phyloP scores from a whole-genome alignment of 2,329 filamentous ascomycete species.

The Daldinia eschscholtzii region DNA sequence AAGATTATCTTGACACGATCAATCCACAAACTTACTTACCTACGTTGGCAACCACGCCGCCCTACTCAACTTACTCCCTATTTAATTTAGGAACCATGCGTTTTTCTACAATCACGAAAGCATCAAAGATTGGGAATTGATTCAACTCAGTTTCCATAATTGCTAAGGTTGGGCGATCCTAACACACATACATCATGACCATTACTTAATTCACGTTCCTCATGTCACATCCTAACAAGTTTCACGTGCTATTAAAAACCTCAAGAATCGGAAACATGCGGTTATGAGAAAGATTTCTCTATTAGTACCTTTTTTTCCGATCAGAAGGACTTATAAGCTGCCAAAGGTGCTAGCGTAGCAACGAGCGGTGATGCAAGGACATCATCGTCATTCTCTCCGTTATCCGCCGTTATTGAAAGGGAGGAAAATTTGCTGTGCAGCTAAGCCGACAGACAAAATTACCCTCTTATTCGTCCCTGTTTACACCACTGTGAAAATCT shows the following conservation, averaged over 20 bases:
- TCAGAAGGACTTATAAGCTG: slow-evolving; percentile 21
- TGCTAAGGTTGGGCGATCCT: not conserved
- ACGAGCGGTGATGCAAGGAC: slow-evolving; percentile 25
- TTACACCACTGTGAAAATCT: slow-evolving; percentile 12
- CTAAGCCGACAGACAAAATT: not conserved
- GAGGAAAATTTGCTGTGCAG: not conserved
- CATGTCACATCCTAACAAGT: not conserved
- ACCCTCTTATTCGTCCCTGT: not conserved
- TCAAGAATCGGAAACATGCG: not conserved
- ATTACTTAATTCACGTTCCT: not conserved
- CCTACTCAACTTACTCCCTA: not conserved
- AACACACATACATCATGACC: not conserved
- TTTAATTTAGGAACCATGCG: not conserved
- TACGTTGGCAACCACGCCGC: not conserved
- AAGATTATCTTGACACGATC: too few species aligned
- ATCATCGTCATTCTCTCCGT: slow-evolving; percentile 18
- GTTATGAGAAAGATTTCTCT: slow-evolving; percentile 28
- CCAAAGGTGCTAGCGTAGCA: slow-evolving; percentile 22
- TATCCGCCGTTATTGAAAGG: slow-evolving; percentile 1
- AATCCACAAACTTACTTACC: not conserved
- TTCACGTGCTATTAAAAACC: not conserved
- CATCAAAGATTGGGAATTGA: not conserved
- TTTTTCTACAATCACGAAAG: not conserved
- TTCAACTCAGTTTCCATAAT: not conserved
- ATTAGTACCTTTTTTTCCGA: slow-evolving; percentile 30